Evolutionary conservation across 176 grass and related monocot genomes (phyloP).

Genomic region (Leersia perrieri): DNA sequence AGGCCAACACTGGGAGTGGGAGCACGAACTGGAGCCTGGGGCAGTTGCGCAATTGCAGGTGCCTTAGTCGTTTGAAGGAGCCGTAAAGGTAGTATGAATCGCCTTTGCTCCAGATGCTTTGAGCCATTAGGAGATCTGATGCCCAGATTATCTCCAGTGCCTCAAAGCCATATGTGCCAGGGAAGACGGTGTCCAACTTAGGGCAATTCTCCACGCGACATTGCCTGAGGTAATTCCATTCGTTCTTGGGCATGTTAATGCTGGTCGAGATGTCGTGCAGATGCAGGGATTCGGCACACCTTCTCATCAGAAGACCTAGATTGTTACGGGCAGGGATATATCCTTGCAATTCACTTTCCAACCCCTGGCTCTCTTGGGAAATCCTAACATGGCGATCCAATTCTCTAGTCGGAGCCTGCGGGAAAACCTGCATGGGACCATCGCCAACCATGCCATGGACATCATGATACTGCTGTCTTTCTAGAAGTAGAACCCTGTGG

Average conservation of each 20-base stretch:
- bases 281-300: background rate
- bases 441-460: background rate
- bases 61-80: background rate
- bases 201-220: conserved; percentile 16
- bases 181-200: background rate
- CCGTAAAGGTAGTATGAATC: too few species aligned
- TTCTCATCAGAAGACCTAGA: background rate
- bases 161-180: accelerated
- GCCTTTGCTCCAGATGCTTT: background rate
- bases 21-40: conserved; percentile 1
- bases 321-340: background rate
- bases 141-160: background rate
- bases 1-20: background rate
- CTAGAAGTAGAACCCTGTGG: background rate
- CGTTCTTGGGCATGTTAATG: too few species aligned
- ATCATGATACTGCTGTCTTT: background rate
- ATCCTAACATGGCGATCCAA: conserved; percentile 4
- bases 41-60: background rate
- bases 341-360: background rate
- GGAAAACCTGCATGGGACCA: background rate
- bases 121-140: background rate
- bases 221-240: background rate
- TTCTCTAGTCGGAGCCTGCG: background rate
- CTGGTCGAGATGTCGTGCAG: background rate
- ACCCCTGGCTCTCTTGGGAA: background rate